Evolutionary conservation across 495 filamentous ascomycete species (phyloP).

Genomic region (Clohesyomyces aquaticus): DNA sequence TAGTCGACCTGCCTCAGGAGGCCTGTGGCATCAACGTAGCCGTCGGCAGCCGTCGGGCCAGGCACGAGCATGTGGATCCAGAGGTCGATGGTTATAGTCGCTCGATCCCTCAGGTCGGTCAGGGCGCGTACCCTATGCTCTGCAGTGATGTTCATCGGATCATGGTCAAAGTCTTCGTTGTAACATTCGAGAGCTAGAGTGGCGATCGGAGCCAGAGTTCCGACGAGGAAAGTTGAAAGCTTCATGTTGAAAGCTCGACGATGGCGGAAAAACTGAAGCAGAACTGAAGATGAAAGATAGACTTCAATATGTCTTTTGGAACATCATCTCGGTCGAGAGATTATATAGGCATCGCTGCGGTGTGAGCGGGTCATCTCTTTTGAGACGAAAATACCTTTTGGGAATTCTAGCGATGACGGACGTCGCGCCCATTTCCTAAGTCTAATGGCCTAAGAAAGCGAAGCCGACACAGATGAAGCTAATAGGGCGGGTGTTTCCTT

Average conservation of each 20-base stretch:
- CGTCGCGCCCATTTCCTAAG: no score
- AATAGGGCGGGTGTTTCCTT: no score
- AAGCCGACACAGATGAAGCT: no score
- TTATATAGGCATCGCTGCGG: no score
- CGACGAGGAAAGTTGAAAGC: conserved; percentile 19
- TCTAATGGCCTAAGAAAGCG: no score
- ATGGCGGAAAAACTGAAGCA: background rate
- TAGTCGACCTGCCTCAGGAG: conserved; percentile 26
- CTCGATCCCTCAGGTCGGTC: conserved; percentile 17
- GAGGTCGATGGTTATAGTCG: conserved; percentile 22
- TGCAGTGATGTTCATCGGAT: conserved; percentile 23
- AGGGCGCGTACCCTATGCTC: conserved; percentile 4
- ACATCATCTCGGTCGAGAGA: no score
- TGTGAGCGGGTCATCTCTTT: no score
- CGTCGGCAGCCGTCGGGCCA: conserved; percentile 5
- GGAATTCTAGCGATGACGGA: no score
- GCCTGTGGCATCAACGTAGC: background rate
- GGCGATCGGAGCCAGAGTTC: conserved; percentile 1
- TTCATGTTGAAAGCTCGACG: conserved; percentile 20
- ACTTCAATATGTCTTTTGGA: no score
- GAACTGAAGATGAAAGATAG: background rate
- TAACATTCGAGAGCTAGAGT: conserved; percentile 3
- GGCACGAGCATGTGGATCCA: conserved; percentile 35
- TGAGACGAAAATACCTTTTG: no score
- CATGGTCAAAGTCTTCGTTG: conserved; percentile 22